Conservation (phyloP, 148 eudicot genomes). For the Rhododendron simsii region DNA sequence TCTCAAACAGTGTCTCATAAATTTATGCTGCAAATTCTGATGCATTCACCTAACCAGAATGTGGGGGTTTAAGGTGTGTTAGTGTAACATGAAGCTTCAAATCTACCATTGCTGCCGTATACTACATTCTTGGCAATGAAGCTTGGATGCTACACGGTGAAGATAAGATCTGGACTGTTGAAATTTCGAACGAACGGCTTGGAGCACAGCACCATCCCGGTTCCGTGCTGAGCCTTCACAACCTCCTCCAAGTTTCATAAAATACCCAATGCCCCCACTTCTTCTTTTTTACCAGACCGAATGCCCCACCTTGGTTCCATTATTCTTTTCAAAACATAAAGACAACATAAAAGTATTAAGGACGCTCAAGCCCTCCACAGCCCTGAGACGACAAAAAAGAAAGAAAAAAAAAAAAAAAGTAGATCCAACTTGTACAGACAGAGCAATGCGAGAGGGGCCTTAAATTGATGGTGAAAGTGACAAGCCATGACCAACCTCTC, state of each 20-base stretch:
- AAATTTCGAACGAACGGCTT: no score
- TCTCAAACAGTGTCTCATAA: background rate
- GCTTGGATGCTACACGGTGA: no score
- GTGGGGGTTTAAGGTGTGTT: background rate
- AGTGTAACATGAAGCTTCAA: background rate
- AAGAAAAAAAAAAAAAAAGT: background rate
- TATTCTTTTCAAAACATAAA: background rate
- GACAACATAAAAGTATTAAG: background rate
- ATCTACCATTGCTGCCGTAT: background rate
- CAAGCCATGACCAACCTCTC: background rate
- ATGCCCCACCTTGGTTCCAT: background rate
- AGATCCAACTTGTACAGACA: background rate
- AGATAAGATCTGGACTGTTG: no score
- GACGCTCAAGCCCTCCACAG: background rate
- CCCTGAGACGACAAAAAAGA: background rate
- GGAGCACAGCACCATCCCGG: no score
- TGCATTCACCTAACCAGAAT: background rate
- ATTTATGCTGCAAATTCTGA: background rate
- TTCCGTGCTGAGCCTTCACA: background rate
- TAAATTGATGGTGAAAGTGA: background rate
- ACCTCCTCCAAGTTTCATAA: background rate
- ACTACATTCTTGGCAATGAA: background rate
- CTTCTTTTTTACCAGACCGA: background rate
- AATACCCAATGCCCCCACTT: background rate
- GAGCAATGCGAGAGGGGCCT: background rate